These are phyloP conservation scores for Glarea lozoyensis DNA, from an alignment of 495 filamentous ascomycete species.

Conservation along the genomic window DNA sequence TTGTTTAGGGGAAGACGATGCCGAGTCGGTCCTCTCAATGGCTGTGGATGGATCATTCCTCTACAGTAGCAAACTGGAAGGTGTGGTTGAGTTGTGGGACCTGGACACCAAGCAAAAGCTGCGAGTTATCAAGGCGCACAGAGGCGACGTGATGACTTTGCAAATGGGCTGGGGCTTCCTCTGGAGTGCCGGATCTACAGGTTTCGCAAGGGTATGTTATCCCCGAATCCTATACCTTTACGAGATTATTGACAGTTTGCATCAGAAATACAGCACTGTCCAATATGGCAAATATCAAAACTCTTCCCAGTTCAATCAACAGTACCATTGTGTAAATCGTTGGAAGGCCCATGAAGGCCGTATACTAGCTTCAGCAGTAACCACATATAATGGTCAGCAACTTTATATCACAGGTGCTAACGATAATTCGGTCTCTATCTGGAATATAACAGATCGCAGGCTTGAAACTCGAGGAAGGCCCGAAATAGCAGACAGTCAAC, in stretches of 20 bases:
- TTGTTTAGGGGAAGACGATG: slow-evolving; percentile 67
- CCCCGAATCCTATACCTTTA: not conserved
- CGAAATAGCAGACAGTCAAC: slow-evolving; percentile 53
- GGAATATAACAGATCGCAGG: slow-evolving; percentile 61
- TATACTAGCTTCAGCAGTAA: slow-evolving; percentile 77
- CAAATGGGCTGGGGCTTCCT: slow-evolving; percentile 74
- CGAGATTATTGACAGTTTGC: slow-evolving; percentile 7
- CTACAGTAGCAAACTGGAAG: slow-evolving; percentile 80
- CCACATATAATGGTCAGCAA: slow-evolving; percentile 53
- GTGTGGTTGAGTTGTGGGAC: slow-evolving; percentile 95
- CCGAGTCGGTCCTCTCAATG: slow-evolving; percentile 72
- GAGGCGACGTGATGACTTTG: slow-evolving; percentile 77
- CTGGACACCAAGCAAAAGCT: slow-evolving; percentile 88
- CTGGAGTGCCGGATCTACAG: slow-evolving; percentile 75
- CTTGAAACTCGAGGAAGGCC: slow-evolving; percentile 6
- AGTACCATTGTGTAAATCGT: slow-evolving; percentile 72
- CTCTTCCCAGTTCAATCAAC: slow-evolving; percentile 65
- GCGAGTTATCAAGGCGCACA: slow-evolving; percentile 68
- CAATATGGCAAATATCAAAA: slow-evolving; percentile 42
- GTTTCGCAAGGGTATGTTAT: slow-evolving; percentile 62
- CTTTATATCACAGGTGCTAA: slow-evolving; percentile 93
- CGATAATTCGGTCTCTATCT: slow-evolving; percentile 79
- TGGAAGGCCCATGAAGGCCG: slow-evolving; percentile 84
- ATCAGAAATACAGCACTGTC: slow-evolving; percentile 47
- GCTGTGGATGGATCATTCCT: slow-evolving; percentile 80